phyloP scores from a whole-genome alignment of 2,329 filamentous ascomycete genomes.

The Alternaria ventricosa region DNA sequence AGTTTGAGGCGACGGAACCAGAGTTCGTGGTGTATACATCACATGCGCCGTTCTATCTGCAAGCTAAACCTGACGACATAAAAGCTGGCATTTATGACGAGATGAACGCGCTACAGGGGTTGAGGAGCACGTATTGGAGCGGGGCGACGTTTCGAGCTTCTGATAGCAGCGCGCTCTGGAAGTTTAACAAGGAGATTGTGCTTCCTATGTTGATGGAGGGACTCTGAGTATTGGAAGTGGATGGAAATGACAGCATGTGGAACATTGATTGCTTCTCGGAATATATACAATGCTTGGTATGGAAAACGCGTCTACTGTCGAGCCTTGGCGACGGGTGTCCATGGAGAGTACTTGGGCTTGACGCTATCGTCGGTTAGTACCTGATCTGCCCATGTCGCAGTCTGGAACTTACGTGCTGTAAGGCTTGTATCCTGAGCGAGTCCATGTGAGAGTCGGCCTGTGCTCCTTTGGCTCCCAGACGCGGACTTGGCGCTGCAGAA shows the following conservation, averaged over 20 bases:
- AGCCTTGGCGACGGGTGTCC: slow-evolving; percentile 56
- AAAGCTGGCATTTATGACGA: slow-evolving; percentile 25
- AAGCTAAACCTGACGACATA: not conserved
- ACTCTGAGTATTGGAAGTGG: not conserved
- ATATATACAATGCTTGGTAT: slow-evolving; percentile 35
- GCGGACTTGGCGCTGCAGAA: slow-evolving; percentile 71
- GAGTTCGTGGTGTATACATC: not conserved
- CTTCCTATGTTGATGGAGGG: not conserved
- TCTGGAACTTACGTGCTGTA: slow-evolving; percentile 85
- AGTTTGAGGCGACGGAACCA: not conserved
- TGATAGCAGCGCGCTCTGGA: slow-evolving; percentile 28
- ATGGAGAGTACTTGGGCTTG: slow-evolving; percentile 58
- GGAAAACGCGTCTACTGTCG: slow-evolving; percentile 39
- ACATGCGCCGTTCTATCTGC: not conserved
- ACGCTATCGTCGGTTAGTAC: slow-evolving; percentile 39
- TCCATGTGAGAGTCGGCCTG: slow-evolving; percentile 76
- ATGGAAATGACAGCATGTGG: not conserved
- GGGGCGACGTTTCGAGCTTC: slow-evolving; percentile 25
- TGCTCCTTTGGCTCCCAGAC: slow-evolving; percentile 79
- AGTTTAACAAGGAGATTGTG: slow-evolving; percentile 41
- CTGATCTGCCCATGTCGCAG: not conserved
- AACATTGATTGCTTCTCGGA: slow-evolving; percentile 5
- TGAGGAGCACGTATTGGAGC: slow-evolving; percentile 28
- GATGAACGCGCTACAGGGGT: slow-evolving; percentile 31
- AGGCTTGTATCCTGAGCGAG: slow-evolving; percentile 82